Evolutionary conservation across 2,329 filamentous ascomycete species (phyloP), one percentile per base, ranked within the genome.

Genomic region (Talaromyces sp.): DNA sequence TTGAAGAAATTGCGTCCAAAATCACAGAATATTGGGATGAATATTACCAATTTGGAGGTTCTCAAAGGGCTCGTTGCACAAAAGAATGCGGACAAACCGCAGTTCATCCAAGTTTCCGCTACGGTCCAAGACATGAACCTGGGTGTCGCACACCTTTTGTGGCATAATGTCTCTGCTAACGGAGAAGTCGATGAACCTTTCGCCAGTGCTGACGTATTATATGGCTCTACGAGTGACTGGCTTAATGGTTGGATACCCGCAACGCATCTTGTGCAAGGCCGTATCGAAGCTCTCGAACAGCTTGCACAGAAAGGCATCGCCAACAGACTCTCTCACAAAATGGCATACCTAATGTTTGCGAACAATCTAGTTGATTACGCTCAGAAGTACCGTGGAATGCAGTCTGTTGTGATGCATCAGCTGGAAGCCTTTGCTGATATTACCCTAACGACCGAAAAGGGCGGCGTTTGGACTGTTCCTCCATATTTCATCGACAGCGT

Each of bases 31-130:
- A 60, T 66, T 15, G 47, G 65, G 10, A 69, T 74, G 54, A 67
- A 72, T 59, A 61, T 72, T 22, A 53, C 65, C 8, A 67, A 70
- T n/a, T 66, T 75, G 58, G 67, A 65, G n/a, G 64, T 66, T 11
- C 65, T 69, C 8, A 65, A 69, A n/a, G 83, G 86, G 64, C 84
- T 88, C 11, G 81, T 87, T 53, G 77, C 88, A 5, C 78, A 83
- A 70, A 49, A 17, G 15, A 49, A 62, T 19, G 38, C 36, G n/a
- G n/a, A 62, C 7, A 53, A 11, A 11, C 43, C 60, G 6, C 60
- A 62, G 22, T 43, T 51, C 2, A 40, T 66, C 29, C 59, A 40
- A 8, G 79, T 71, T 73, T 69, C 69, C 3, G 85, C 85, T 69
- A 80, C 81, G 53, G 85, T 85, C 0, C 13, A 19, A 15, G 49